These are phyloP conservation scores for Metschnikowia drakensbergensis DNA, from an alignment of 805 yeast genomes.

Conservation along the genomic window DNA sequence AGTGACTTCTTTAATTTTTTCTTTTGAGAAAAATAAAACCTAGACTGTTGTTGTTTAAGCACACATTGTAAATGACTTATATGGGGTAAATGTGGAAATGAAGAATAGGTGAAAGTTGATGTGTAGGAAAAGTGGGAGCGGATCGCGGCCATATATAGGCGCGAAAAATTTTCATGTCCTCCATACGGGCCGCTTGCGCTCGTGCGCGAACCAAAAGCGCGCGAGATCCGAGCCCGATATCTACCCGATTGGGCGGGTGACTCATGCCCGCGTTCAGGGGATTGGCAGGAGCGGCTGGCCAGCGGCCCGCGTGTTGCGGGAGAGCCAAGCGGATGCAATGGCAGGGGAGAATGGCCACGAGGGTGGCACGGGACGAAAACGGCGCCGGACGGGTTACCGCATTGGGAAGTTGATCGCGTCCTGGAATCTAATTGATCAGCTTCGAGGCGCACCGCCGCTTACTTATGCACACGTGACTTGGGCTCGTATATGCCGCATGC, in stretches of 20 bases:
- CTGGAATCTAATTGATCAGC: no score
- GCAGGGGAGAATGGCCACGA: no score
- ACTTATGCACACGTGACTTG: no score
- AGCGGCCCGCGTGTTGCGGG: no score
- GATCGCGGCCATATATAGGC: constrained; percentile 8
- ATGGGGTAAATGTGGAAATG: constrained; percentile 9
- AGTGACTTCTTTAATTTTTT: constrained; percentile 18
- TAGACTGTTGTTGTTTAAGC: constrained; percentile 26
- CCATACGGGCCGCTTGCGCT: constrained; percentile 2
- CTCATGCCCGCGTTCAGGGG: neutral
- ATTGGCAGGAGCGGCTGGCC: no score
- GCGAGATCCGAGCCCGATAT: neutral
- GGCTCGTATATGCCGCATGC: no score
- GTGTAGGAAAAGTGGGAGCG: constrained; percentile 4
- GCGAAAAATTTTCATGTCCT: constrained; percentile 13
- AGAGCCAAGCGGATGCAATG: no score
- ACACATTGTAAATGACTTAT: constrained; percentile 28
- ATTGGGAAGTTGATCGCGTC: no score
- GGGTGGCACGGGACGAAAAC: no score
- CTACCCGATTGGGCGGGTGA: neutral
- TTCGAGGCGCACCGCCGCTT: no score
- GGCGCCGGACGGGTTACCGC: no score
- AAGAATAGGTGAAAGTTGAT: constrained; percentile 11
- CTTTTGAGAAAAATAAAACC: constrained; percentile 18
- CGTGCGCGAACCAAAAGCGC: neutral